phyloP scores from a whole-genome alignment of 2,329 filamentous ascomycete genomes.

The Rhinocladiella mackenziei region DNA sequence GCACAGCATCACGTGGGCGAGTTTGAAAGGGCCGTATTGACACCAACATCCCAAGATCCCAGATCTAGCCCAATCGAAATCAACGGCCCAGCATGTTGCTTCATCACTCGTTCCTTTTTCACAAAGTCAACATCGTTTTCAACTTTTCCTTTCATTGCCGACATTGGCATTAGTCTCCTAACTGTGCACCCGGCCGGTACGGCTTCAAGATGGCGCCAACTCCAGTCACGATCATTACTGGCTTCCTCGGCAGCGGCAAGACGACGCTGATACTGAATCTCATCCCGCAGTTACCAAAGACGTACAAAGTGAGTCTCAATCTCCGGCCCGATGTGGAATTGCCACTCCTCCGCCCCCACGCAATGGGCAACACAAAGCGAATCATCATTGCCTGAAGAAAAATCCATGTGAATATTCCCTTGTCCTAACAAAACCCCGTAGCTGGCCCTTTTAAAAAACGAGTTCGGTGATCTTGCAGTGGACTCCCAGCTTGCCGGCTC shows the following conservation, averaged over 20 bases:
- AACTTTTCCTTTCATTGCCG: too few relatives aligned
- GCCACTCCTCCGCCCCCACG: neutral
- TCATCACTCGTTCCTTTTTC: too few relatives aligned
- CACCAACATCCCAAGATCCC: too few relatives aligned
- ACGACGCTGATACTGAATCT: constrained; percentile 94
- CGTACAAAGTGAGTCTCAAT: constrained; percentile 52
- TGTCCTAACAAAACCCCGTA: constrained; percentile 40
- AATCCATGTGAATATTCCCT: too few relatives aligned
- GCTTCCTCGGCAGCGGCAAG: constrained; percentile 93
- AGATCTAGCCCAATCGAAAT: too few relatives aligned
- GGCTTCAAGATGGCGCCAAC: constrained; percentile 59
- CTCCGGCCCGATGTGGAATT: neutral
- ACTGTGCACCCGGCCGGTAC: too few relatives aligned
- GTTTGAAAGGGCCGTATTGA: too few relatives aligned
- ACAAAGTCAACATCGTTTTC: too few relatives aligned
- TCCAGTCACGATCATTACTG: constrained; percentile 90
- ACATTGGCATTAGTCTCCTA: too few relatives aligned
- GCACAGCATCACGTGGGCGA: too few relatives aligned
- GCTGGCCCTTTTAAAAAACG: constrained; percentile 93
- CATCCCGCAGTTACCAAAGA: constrained; percentile 78
- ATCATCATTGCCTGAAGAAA: too few relatives aligned
- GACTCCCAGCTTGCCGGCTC: constrained; percentile 87
- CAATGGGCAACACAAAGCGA: neutral
- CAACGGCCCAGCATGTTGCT: too few relatives aligned
- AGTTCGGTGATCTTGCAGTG: constrained; percentile 91